Evolutionary conservation across 2,329 filamentous ascomycete genomes (phyloP).

Genomic region (Hansfordia pulvinata): DNA sequence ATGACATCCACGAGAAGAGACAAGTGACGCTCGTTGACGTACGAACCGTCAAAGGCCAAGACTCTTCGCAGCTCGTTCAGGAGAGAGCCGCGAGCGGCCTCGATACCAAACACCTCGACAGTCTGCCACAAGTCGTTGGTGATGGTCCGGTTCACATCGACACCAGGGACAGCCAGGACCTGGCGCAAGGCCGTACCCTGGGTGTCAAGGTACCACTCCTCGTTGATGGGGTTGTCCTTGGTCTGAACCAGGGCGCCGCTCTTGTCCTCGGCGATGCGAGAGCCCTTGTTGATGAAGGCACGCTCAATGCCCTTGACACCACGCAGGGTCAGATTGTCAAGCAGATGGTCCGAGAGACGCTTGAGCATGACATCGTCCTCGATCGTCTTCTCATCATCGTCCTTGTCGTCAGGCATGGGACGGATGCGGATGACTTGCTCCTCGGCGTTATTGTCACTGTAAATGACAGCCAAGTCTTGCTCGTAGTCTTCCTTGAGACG

Average conservation of each 20-base stretch:
- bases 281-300: slow-evolving; percentile 83
- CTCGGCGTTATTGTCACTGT: slow-evolving; percentile 96
- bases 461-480: slow-evolving; percentile 78
- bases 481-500: slow-evolving; percentile 84
- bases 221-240: slow-evolving; percentile 62
- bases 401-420: slow-evolving; percentile 60
- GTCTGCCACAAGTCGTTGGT: slow-evolving; percentile 95
- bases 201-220: slow-evolving; percentile 94
- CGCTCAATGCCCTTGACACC: slow-evolving; percentile 81
- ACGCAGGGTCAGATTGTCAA: slow-evolving; percentile 82
- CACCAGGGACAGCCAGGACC: slow-evolving; percentile 75
- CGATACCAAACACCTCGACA: slow-evolving; percentile 89
- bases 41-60: slow-evolving; percentile 95
- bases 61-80: slow-evolving; percentile 84
- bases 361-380: slow-evolving; percentile 91
- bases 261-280: slow-evolving; percentile 48
- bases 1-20: slow-evolving; percentile 93
- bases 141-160: slow-evolving; percentile 75
- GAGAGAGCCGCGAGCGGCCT: slow-evolving; percentile 77
- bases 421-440: slow-evolving; percentile 89
- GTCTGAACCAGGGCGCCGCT: slow-evolving; percentile 63
- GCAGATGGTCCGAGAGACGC: slow-evolving; percentile 77
- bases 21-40: slow-evolving; percentile 97
- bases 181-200: slow-evolving; percentile 77
- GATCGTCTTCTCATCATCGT: slow-evolving; percentile 50